phyloP scores from a whole-genome alignment of 2,329 filamentous ascomycete genomes.

The Leptographium radiaticola region DNA sequence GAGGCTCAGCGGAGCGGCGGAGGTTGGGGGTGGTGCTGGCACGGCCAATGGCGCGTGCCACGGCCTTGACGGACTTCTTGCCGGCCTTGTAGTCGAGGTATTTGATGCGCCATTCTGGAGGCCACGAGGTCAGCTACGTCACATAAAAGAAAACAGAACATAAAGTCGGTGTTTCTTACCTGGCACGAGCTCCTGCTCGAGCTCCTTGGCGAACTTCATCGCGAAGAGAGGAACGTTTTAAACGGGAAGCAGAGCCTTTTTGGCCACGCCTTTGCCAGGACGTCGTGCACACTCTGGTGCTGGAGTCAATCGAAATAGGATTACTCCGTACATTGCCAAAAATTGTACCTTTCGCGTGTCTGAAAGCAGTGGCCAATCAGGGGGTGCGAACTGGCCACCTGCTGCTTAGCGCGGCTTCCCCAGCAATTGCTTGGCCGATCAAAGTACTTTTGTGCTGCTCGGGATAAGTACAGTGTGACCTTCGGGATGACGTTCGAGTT shows the following conservation, averaged over 20 bases:
- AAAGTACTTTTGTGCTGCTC: too few species aligned
- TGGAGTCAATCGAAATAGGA: too few species aligned
- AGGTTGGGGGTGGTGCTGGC: constrained; percentile 37
- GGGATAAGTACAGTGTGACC: too few species aligned
- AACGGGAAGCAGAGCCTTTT: neutral
- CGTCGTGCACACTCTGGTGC: too few species aligned
- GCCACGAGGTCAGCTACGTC: neutral
- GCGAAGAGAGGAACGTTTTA: constrained; percentile 10
- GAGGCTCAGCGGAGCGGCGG: constrained; percentile 18
- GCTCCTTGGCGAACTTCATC: constrained; percentile 63
- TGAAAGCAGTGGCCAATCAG: too few species aligned
- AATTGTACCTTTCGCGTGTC: too few species aligned
- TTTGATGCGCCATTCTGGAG: constrained; percentile 76
- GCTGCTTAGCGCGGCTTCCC: too few species aligned
- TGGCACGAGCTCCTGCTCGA: constrained; percentile 78
- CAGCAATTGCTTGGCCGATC: too few species aligned
- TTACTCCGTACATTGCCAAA: too few species aligned
- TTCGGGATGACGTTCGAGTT: too few species aligned
- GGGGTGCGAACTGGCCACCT: too few species aligned
- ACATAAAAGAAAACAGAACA: neutral
- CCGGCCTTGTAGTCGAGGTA: constrained; percentile 93
- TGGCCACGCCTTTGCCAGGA: too few species aligned
- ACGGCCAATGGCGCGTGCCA: constrained; percentile 58
- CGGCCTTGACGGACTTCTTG: constrained; percentile 85
- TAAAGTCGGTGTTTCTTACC: constrained; percentile 29